Evolutionary conservation across 2,329 filamentous ascomycete species (phyloP).

Genomic region (Arthrinium phaeospermum): DNA sequence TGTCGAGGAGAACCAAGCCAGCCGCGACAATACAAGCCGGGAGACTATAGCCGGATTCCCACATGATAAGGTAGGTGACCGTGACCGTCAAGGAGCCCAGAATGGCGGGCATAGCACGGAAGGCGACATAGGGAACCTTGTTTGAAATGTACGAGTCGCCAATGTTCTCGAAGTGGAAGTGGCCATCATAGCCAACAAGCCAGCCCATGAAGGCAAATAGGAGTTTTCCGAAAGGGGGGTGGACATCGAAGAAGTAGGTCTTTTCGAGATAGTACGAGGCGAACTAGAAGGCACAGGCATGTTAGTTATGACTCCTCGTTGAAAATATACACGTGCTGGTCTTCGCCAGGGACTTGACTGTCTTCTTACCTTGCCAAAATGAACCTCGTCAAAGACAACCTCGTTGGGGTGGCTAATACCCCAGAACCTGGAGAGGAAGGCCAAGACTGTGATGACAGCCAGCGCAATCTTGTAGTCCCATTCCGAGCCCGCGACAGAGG

Average conservation of each 20-base stretch:
- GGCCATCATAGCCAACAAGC: slow-evolving; percentile 95
- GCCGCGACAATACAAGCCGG: slow-evolving; percentile 89
- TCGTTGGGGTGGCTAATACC: slow-evolving; percentile 94
- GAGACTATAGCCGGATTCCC: slow-evolving; percentile 97
- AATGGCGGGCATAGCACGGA: slow-evolving; percentile 89
- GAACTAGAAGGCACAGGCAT: slow-evolving; percentile 55
- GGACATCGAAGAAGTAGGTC: slow-evolving; percentile 99
- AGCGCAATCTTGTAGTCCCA: slow-evolving; percentile 86
- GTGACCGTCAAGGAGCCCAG: slow-evolving; percentile 92
- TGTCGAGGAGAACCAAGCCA: slow-evolving; percentile 89
- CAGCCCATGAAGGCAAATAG: slow-evolving; percentile 96
- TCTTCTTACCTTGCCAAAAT: slow-evolving; percentile 93
- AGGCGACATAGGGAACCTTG: slow-evolving; percentile 96
- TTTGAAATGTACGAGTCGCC: slow-evolving; percentile 97
- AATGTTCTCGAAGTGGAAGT: slow-evolving; percentile 99
- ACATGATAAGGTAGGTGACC: slow-evolving; percentile 97
- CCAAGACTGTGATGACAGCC: slow-evolving; percentile 76
- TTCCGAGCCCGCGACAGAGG: slow-evolving; percentile 59
- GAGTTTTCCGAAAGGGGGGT: slow-evolving; percentile 97
- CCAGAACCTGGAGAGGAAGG: slow-evolving; percentile 93
- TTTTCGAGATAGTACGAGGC: slow-evolving; percentile 87
- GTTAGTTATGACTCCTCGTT: not conserved
- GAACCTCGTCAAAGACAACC: slow-evolving; percentile 98
- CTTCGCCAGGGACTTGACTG: slow-evolving; percentile 2
- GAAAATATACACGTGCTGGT: not conserved